Percentiles rank a stretch among this genome's conserved stretches.
Evolutionary conservation across 768 basidiomycete genomes (phyloP).

Genomic region (Trametes elegans): DNA sequence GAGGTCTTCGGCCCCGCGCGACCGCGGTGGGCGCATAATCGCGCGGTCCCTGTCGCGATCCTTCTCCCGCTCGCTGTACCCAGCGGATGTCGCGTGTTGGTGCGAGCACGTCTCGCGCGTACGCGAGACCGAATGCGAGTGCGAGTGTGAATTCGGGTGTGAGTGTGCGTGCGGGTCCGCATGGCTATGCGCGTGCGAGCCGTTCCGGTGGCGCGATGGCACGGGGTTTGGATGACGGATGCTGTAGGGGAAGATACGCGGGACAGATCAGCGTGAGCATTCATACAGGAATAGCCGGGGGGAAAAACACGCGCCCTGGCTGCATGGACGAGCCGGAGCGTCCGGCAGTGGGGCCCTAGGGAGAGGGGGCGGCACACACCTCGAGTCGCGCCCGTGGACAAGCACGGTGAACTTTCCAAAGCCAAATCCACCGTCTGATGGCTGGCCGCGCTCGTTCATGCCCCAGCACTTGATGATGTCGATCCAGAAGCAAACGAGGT

Average conservation of each 20-base stretch:
- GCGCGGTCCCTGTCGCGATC: not conserved
- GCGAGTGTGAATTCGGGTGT: not conserved
- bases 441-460: constrained; percentile 80
- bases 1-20: constrained; percentile 40
- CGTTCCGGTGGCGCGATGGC: constrained; percentile 32
- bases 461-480: constrained; percentile 80
- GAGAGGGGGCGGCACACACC: too few relatives aligned
- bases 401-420: constrained; percentile 68
- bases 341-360: too few relatives aligned
- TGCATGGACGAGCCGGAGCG: too few relatives aligned
- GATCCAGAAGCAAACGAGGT: constrained; percentile 68
- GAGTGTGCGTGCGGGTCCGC: constrained; percentile 6
- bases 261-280: not conserved
- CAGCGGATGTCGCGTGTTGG: not conserved
- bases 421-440: constrained; percentile 82
- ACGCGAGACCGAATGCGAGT: not conserved
- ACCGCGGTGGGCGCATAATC: constrained; percentile 9
- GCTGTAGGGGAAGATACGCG: constrained; percentile 12
- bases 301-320: too few relatives aligned
- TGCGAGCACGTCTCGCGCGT: not conserved
- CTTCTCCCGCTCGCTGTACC: constrained; percentile 2
- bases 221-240: constrained; percentile 29
- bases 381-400: constrained; percentile 59
- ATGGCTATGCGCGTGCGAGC: constrained; percentile 13
- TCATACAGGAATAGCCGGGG: too few relatives aligned